Conservation (phyloP, 2,329 filamentous ascomycete species). For the Monosporascus sp. region DNA sequence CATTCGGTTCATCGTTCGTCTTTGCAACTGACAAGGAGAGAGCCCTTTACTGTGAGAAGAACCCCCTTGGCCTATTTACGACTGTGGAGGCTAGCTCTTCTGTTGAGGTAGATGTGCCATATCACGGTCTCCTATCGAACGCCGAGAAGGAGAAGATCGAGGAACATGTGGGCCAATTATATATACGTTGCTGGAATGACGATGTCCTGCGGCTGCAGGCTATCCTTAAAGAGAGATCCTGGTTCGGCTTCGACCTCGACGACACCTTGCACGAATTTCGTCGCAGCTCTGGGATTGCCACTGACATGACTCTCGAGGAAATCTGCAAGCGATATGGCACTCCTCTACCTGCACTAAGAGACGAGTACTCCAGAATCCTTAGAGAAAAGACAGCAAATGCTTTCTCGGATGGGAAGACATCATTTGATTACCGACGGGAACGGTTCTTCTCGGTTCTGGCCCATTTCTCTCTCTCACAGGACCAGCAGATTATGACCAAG, state of each 20-base stretch:
- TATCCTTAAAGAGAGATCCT: slow-evolving; percentile 19
- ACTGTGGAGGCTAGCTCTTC: too few species aligned
- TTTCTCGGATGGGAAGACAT: slow-evolving; percentile 16
- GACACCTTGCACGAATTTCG: slow-evolving; percentile 44
- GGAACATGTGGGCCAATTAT: background rate
- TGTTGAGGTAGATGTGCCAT: background rate
- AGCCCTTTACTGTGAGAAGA: too few species aligned
- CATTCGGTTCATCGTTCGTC: background rate
- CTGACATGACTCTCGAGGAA: slow-evolving; percentile 22
- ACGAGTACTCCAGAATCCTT: slow-evolving; percentile 29
- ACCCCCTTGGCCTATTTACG: too few species aligned
- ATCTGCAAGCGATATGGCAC: slow-evolving; percentile 19
- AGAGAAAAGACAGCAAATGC: slow-evolving; percentile 7
- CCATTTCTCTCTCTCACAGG: slow-evolving; percentile 16
- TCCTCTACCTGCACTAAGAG: slow-evolving; percentile 10
- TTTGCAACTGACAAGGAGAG: background rate
- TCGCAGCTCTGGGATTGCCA: slow-evolving; percentile 31
- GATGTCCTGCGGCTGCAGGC: slow-evolving; percentile 2
- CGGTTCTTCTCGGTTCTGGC: slow-evolving; percentile 30
- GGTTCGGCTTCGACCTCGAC: slow-evolving; percentile 44
- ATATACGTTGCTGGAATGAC: background rate
- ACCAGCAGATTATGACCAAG: slow-evolving; percentile 11
- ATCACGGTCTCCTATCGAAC: background rate
- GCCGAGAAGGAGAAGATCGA: slow-evolving; percentile 1
- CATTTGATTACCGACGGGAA: slow-evolving; percentile 35